Conservation (phyloP, 116 monocot species). For the Dioscorea cayenensis region DNA sequence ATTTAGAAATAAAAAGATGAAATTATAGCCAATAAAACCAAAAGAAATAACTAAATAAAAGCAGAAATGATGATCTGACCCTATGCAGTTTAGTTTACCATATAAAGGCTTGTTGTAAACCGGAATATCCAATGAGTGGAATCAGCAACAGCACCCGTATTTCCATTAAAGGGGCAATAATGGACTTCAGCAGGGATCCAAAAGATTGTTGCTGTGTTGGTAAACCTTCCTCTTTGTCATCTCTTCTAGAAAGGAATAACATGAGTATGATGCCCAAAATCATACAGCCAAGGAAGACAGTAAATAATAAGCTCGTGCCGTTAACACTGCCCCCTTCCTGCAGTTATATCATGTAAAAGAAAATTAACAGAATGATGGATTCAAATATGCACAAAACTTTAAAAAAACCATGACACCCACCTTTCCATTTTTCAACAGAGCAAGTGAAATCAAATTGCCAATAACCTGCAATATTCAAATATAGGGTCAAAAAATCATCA, state of each 20-base stretch:
- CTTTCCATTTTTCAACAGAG: slow-evolving; percentile 60
- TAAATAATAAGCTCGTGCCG: slow-evolving; percentile 62
- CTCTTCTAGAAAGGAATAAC: slow-evolving; percentile 81
- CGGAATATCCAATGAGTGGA: slow-evolving; percentile 79
- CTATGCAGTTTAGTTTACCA: slow-evolving; percentile 32
- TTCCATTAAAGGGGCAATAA: slow-evolving; percentile 56
- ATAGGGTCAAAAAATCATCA: not conserved
- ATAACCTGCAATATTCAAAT: slow-evolving; percentile 26
- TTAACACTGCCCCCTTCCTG: slow-evolving; percentile 59
- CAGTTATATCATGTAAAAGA: slow-evolving; percentile 12
- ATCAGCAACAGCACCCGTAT: slow-evolving; percentile 59
- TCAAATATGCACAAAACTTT: too few relatives aligned
- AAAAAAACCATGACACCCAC: slow-evolving; percentile 17
- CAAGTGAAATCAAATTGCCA: slow-evolving; percentile 84
- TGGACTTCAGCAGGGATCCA: slow-evolving; percentile 38
- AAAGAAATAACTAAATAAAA: not conserved
- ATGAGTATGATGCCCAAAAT: slow-evolving; percentile 64
- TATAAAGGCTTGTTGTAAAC: slow-evolving; percentile 74
- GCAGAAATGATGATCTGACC: not conserved
- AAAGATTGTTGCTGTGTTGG: slow-evolving; percentile 21
- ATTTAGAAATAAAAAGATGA: not conserved
- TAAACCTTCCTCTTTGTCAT: slow-evolving; percentile 39
- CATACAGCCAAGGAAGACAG: slow-evolving; percentile 71
- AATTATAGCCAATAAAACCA: not conserved
- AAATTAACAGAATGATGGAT: not conserved